Evolutionary conservation across 164 flowering plant species (phyloP).

Genomic region (Vitis amurensis): DNA sequence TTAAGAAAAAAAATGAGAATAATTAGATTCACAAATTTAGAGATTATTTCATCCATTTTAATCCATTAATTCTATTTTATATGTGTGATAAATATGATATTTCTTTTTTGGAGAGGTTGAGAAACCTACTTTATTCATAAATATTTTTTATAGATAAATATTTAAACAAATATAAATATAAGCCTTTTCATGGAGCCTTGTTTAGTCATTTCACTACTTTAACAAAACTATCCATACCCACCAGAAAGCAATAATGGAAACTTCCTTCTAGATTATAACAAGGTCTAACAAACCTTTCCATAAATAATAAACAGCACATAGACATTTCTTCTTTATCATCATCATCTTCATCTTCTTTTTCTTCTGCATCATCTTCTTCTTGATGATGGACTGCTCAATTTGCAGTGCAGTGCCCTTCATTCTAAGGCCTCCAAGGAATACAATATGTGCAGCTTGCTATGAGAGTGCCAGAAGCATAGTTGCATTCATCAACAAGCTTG

Average conservation of each 20-base stretch:
- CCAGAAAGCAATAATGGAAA: background rate
- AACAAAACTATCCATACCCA: background rate
- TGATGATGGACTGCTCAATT: conserved; percentile 67
- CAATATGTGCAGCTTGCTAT: too few species aligned
- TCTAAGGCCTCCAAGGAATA: conserved; percentile 41
- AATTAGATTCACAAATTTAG: too few species aligned
- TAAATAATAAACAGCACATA: background rate
- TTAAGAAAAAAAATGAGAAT: too few species aligned
- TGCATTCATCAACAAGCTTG: too few species aligned
- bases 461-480: too few species aligned
- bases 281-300: conserved; percentile 1
- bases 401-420: conserved; percentile 60
- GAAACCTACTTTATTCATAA: too few species aligned
- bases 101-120: too few species aligned
- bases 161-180: background rate
- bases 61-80: too few species aligned
- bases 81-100: too few species aligned
- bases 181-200: background rate
- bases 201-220: conserved; percentile 7
- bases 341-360: conserved; percentile 14
- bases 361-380: background rate
- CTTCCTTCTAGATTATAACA: background rate
- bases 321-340: conserved; percentile 3
- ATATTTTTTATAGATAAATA: background rate
- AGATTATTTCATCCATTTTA: too few species aligned